Base-by-base conservation (phyloP, 148 eudicot species). In the Vaccinium darrowii region DNA sequence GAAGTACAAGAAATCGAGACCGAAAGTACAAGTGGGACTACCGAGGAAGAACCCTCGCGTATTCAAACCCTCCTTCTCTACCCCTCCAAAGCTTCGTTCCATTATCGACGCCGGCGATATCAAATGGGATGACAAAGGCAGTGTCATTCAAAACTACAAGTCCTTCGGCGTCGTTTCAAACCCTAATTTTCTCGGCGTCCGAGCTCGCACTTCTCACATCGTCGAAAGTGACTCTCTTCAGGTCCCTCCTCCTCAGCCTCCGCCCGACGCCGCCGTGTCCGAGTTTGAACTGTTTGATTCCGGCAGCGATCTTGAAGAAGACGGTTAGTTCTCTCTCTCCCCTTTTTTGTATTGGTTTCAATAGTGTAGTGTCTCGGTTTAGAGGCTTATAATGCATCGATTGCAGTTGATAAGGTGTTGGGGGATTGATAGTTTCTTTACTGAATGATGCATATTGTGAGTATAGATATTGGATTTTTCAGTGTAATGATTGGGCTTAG, bases 231-330 rank as follows among this genome's bases (percentile, higher is more conserved):
- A 92, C 56, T 86, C 93, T 6, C 98, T 96, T 73, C 94, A 96
- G 33, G 89, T 91, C 15, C 96, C 98, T 13, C 88, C 94, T 43
- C 87, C 58, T n/a, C 54, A 8, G 50, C 30, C 8, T 51, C 65
- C 60, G 25, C 10, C 57, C 16, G 72, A 19, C 33, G n/a, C 72
- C 13, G 90, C 84, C 8, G 77, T 69, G 39, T 86, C 87, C 57
- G 95, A 92, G 86, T 94, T 95, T 57, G 92, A 84, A 25, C 90
- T 89, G 19, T 76, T 92, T 30, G 99, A 94, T 84, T 85, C 93
- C 47, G 98, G 99, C 7, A 93, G 98, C 82, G 99, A 96, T 57
- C 92, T 95, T 50, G 99, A 96, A 78, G 99, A 96, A 89, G 97
- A 96, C 58, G 99, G 99, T 96, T 36, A 81, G 94, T 93, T 27